These are phyloP conservation scores for Neurospora tetrasperma DNA, from an alignment of 495 filamentous ascomycete species.

Conservation along the genomic window DNA sequence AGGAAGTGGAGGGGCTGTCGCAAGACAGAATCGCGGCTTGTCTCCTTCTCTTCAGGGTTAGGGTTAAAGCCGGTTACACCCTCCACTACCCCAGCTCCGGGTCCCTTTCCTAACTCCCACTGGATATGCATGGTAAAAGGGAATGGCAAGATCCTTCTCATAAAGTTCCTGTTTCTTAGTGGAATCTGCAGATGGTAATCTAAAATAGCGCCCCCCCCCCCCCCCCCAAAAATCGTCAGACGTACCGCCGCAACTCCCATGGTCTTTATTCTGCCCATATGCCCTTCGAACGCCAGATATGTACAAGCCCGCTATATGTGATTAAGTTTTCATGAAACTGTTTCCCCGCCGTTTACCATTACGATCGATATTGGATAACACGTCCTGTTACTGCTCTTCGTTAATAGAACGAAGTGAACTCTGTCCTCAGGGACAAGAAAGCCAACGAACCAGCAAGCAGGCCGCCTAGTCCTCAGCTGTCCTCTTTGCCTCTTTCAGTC, in stretches of 20 bases:
- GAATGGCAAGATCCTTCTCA: not conserved
- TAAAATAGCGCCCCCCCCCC: not conserved
- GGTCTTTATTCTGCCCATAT: not conserved
- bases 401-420: not conserved
- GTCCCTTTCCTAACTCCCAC: not conserved
- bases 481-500: conserved; percentile 26
- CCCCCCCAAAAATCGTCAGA: not conserved
- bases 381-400: not conserved
- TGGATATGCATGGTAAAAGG: not conserved
- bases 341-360: not conserved
- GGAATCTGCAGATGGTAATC: not conserved
- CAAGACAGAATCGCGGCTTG: not conserved
- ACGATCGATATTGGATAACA: not conserved
- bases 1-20: not conserved
- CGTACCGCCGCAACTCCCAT: not conserved
- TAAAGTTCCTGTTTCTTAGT: not conserved
- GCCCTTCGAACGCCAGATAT: not conserved
- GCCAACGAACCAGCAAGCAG: not conserved
- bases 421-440: not conserved
- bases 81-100: not conserved
- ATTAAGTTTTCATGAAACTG: not conserved
- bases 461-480: conserved; percentile 21
- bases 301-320: not conserved
- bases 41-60: not conserved
- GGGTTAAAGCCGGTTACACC: not conserved